Evolutionary conservation across 1,139 yeast species (phyloP).

Genomic region (Debaryomycetaceae sp.): DNA sequence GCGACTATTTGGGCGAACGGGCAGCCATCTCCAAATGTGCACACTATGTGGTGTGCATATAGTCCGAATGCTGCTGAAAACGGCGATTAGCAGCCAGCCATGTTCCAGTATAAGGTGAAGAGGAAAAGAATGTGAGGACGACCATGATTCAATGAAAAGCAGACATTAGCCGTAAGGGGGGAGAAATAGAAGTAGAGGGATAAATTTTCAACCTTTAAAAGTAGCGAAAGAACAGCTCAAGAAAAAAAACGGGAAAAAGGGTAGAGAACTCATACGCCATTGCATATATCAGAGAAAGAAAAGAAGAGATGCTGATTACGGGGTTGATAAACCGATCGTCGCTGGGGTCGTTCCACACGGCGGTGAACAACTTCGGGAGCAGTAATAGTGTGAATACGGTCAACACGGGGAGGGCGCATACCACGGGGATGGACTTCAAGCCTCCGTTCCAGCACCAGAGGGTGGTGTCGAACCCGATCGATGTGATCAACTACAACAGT

Average conservation of each 20-base stretch:
- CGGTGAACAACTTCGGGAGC: background rate
- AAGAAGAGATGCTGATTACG: background rate
- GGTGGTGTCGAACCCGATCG: constrained; percentile 20
- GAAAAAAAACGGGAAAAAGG: background rate
- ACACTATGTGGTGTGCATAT: background rate
- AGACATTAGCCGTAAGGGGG: background rate
- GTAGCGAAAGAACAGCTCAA: background rate
- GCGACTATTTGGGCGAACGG: no score
- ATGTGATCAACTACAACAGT: constrained; percentile 12
- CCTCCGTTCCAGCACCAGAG: background rate
- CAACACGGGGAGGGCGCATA: background rate
- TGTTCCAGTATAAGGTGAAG: background rate
- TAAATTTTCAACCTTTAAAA: background rate
- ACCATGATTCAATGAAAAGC: background rate
- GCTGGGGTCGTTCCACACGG: constrained; percentile 5
- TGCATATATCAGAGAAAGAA: background rate
- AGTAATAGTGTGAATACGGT: background rate
- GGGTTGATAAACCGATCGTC: constrained; percentile 3
- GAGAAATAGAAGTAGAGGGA: background rate
- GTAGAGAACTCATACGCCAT: no score
- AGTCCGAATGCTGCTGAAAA: background rate
- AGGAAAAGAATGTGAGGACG: background rate
- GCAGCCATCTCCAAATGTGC: no score
- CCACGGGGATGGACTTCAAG: background rate
- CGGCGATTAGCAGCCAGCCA: constrained; percentile 7